Conservation (phyloP, 2,329 filamentous ascomycete species). For the Pseudopyricularia cyperi region DNA sequence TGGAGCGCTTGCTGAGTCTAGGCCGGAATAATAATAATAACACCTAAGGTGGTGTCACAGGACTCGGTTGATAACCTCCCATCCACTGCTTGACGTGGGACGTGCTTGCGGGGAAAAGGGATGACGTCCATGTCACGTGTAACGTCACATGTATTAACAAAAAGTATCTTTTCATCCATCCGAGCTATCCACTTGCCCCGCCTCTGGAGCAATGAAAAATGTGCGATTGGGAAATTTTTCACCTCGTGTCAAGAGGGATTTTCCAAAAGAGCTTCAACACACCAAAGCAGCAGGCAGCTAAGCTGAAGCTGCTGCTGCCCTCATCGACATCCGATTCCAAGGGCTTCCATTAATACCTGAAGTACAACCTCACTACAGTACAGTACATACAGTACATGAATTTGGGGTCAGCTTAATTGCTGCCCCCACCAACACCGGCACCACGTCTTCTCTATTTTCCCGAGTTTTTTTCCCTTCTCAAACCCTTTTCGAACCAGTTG, state of each 20-base stretch:
- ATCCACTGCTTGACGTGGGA: too few relatives aligned
- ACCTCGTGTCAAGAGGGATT: neutral
- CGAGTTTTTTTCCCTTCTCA: constrained; percentile 37
- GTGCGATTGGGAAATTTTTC: neutral
- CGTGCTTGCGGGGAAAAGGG: too few relatives aligned
- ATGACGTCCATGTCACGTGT: neutral
- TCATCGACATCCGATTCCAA: too few relatives aligned
- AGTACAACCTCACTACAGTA: too few relatives aligned
- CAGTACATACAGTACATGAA: neutral
- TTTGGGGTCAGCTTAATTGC: neutral
- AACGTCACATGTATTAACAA: neutral
- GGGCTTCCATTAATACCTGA: too few relatives aligned
- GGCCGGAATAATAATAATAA: too few relatives aligned
- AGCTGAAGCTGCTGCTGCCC: neutral
- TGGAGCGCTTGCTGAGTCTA: too few relatives aligned
- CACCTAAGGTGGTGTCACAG: too few relatives aligned
- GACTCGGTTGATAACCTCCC: too few relatives aligned
- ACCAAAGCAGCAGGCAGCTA: neutral
- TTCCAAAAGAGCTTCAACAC: neutral
- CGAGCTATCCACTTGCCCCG: neutral
- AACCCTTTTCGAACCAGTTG: constrained; percentile 36
- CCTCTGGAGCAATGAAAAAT: neutral
- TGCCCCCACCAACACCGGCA: constrained; percentile 10
- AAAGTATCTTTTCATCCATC: too few relatives aligned
- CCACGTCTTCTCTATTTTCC: constrained; percentile 27